Percentiles rank a stretch among this genome's conserved stretches.
phyloP scores from a whole-genome alignment of 495 filamentous ascomycete species.

The Hyaloscypha bicolor region DNA sequence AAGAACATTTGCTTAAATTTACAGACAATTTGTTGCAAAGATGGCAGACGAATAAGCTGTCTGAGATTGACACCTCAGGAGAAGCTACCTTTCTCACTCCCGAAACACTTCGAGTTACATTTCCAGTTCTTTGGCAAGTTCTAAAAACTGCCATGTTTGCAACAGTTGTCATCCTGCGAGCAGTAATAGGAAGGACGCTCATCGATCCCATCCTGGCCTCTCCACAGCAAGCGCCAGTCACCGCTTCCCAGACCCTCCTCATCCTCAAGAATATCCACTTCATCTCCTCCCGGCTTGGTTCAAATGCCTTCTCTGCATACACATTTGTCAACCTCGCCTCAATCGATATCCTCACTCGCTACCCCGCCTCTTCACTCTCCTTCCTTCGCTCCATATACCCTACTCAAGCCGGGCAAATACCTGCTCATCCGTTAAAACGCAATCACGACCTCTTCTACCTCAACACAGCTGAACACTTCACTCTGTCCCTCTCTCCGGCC shows the following conservation, averaged over 20 bases:
- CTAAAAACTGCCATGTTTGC: constrained; percentile 81
- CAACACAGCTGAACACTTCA: constrained; percentile 86
- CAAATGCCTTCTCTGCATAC: constrained; percentile 72
- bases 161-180: constrained; percentile 72
- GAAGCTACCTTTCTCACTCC: constrained; percentile 68
- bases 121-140: constrained; percentile 79
- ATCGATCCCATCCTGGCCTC: constrained; percentile 46
- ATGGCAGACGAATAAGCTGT: constrained; percentile 85
- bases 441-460: constrained; percentile 90
- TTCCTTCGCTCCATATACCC: constrained; percentile 69
- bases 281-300: constrained; percentile 76
- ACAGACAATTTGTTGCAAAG: constrained; percentile 69
- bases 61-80: constrained; percentile 77
- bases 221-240: constrained; percentile 59
- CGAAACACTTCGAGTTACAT: constrained; percentile 68
- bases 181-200: constrained; percentile 66
- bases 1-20: constrained; percentile 76
- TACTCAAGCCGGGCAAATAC: constrained; percentile 63
- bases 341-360: constrained; percentile 83
- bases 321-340: constrained; percentile 84
- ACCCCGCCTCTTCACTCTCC: constrained; percentile 65
- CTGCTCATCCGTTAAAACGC: constrained; percentile 73
- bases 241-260: constrained; percentile 77
- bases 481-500: constrained; percentile 63
- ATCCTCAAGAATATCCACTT: constrained; percentile 86